Conservation (phyloP, 306 rosid species). For the Cucurbita pepo region DNA sequence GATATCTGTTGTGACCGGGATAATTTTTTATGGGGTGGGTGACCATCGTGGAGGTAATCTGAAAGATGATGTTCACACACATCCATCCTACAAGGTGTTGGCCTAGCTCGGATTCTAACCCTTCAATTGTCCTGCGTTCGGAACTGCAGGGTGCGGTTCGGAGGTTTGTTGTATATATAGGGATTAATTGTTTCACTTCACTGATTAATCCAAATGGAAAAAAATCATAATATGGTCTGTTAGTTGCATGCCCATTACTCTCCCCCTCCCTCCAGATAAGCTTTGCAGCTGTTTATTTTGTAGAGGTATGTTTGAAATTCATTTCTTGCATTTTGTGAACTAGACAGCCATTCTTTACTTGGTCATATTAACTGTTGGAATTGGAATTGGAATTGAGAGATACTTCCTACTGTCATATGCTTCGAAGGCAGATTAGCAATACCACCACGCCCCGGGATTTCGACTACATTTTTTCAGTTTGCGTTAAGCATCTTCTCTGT, state of each 20-base stretch:
- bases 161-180: constrained; percentile 14
- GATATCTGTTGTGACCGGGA: neutral
- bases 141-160: constrained; percentile 4
- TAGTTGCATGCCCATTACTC: constrained; percentile 1
- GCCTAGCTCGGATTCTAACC: constrained; percentile 12
- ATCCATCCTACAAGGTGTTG: neutral
- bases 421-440: neutral
- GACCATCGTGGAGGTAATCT: neutral
- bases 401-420: neutral
- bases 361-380: neutral
- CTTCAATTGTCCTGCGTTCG: constrained; percentile 4
- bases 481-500: neutral
- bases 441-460: neutral
- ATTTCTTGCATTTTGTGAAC: constrained; percentile 1
- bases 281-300: neutral
- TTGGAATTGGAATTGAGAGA: neutral
- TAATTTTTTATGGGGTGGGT: neutral
- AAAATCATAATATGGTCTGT: constrained; percentile 7
- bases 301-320: neutral
- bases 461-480: neutral
- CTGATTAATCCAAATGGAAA: constrained; percentile 4
- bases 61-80: neutral
- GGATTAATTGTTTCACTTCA: constrained; percentile 10
- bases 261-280: neutral
- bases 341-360: neutral